Evolutionary conservation across 345 rosid genomes (phyloP).

Genomic region (Conringia planisiliqua): DNA sequence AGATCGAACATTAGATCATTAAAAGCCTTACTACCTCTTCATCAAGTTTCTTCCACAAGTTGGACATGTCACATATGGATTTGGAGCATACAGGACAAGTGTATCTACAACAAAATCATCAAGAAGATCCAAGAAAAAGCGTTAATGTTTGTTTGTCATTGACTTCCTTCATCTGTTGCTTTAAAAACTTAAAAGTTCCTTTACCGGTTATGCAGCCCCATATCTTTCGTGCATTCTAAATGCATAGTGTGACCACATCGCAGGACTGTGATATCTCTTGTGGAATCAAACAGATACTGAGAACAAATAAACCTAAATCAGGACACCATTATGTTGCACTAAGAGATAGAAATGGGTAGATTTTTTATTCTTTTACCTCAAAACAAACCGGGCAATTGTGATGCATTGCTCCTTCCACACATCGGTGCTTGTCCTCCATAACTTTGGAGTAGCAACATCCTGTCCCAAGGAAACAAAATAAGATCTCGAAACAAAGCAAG

Average conservation of each 20-base stretch:
- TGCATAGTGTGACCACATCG: conserved; percentile 82
- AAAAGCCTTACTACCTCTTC: conserved; percentile 53
- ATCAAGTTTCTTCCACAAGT: conserved; percentile 72
- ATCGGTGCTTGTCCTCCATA: conserved; percentile 53
- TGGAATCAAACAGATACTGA: conserved; percentile 78
- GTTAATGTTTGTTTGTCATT: not conserved
- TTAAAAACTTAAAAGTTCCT: not conserved
- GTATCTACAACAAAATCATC: conserved; percentile 46
- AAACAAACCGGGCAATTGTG: conserved; percentile 69
- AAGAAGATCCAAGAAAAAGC: not conserved
- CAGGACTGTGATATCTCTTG: conserved; percentile 52
- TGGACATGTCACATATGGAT: conserved; percentile 72
- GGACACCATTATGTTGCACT: not conserved
- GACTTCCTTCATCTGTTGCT: not conserved
- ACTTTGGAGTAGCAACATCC: conserved; percentile 61
- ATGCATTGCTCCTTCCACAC: conserved; percentile 74
- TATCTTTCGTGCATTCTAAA: conserved; percentile 62
- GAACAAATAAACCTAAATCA: not conserved
- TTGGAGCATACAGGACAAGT: conserved; percentile 88
- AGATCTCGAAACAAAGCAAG: not conserved
- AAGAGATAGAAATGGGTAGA: not conserved
- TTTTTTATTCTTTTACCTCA: conserved; percentile 37
- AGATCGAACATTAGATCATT: not conserved
- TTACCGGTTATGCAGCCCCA: conserved; percentile 62
- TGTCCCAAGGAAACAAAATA: conserved; percentile 1